Evolutionary conservation across 352 stramenopile species (phyloP).

Genomic region (Aphanomyces stellatus): DNA sequence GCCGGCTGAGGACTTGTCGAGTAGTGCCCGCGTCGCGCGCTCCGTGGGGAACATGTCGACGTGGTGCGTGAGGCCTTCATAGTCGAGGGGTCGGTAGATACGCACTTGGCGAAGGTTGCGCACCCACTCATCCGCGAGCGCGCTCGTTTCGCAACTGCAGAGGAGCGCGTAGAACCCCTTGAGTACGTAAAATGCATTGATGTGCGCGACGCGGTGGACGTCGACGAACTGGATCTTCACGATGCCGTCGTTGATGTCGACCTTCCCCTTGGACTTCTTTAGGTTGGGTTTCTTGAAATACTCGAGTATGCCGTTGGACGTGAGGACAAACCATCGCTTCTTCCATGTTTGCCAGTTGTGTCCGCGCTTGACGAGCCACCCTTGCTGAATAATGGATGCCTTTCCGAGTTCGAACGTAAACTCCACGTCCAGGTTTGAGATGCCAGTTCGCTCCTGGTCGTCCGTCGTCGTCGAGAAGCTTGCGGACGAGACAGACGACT

Average conservation of each 20-base stretch:
- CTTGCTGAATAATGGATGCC: not conserved
- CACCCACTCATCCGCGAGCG: slow-evolving; percentile 78
- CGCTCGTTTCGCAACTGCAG: slow-evolving; percentile 68
- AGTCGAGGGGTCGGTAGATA: slow-evolving; percentile 30
- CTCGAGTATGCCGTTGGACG: slow-evolving; percentile 65
- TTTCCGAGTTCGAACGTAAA: not conserved
- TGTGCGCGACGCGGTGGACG: slow-evolving; percentile 44
- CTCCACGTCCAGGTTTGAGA: slow-evolving; percentile 4
- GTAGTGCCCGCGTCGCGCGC: not conserved
- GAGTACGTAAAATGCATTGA: slow-evolving; percentile 74
- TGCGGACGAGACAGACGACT: slow-evolving; percentile 6
- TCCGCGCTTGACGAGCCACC: slow-evolving; percentile 17
- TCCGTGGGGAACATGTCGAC: not conserved
- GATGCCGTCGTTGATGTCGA: slow-evolving; percentile 77
- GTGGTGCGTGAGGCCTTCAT: slow-evolving; percentile 29
- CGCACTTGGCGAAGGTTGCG: slow-evolving; percentile 45
- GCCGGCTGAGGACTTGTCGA: not conserved
- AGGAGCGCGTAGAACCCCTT: slow-evolving; percentile 79
- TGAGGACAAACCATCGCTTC: slow-evolving; percentile 78
- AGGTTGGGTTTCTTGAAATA: slow-evolving; percentile 76
- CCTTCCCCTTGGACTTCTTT: slow-evolving; percentile 72
- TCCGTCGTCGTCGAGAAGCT: not conserved
- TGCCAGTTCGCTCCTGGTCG: not conserved
- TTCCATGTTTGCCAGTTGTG: slow-evolving; percentile 72
- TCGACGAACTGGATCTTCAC: slow-evolving; percentile 76